Evolutionary conservation across 164 flowering plant species (phyloP).

Genomic region (Dillenia turbinata): DNA sequence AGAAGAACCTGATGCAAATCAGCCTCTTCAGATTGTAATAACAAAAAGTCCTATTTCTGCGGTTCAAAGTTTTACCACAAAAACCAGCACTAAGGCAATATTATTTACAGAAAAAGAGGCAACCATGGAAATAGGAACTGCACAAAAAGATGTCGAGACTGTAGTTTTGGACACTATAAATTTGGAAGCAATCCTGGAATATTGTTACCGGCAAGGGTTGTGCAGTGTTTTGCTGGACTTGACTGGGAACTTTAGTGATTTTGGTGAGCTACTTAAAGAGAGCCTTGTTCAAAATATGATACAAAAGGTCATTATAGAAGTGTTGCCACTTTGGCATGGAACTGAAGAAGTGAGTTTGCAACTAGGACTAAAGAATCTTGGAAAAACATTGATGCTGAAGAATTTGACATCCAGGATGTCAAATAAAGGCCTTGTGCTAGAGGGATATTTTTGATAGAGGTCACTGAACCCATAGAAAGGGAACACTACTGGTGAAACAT

Average conservation of each 20-base stretch:
- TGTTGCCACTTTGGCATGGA: conserved; percentile 54
- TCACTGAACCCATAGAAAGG: not conserved
- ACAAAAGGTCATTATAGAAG: conserved; percentile 67
- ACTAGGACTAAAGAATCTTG: conserved; percentile 11
- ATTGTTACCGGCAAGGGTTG: conserved; percentile 48
- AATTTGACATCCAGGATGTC: conserved; percentile 30
- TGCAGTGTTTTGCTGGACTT: conserved; percentile 73
- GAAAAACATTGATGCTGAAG: not conserved
- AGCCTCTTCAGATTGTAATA: conserved; percentile 53
- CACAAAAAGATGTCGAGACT: conserved; percentile 45
- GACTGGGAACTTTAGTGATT: conserved; percentile 34
- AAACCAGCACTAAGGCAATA: conserved; percentile 29
- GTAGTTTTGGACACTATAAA: conserved; percentile 49
- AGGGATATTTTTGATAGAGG: conserved; percentile 49
- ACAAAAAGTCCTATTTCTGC: conserved; percentile 26
- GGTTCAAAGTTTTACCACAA: conserved; percentile 11
- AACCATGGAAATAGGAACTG: conserved; percentile 21
- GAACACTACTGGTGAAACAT: too few relatives aligned
- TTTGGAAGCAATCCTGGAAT: conserved; percentile 44
- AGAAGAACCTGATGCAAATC: conserved; percentile 71
- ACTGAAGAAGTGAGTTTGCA: conserved; percentile 13
- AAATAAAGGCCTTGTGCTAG: conserved; percentile 45
- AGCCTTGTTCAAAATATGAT: conserved; percentile 46
- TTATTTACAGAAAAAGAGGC: conserved; percentile 44
- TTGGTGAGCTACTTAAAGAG: conserved; percentile 43